These are phyloP conservation scores for Bruguiera hainesii DNA, from an alignment of 441 rosid species.

Conservation along the genomic window DNA sequence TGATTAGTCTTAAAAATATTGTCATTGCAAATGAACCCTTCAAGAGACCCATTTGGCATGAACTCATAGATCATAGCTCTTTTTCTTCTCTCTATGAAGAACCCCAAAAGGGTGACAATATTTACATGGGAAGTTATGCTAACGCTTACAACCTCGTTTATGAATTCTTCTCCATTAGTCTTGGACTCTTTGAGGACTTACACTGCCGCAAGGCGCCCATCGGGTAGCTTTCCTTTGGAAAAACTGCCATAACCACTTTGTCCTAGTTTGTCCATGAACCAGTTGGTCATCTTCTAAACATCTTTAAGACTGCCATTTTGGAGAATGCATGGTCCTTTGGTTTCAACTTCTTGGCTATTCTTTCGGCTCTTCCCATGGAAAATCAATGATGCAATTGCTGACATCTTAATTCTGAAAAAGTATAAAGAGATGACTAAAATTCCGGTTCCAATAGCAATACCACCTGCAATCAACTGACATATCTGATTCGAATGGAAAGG, in stretches of 20 bases:
- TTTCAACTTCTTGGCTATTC: neutral
- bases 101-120: constrained; percentile 5
- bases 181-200: neutral
- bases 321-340: neutral
- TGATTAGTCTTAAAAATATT: neutral
- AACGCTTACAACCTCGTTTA: constrained; percentile 3
- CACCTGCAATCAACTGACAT: too few relatives aligned
- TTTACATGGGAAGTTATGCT: constrained; percentile 7
- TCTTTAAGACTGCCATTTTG: neutral
- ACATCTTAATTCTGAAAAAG: too few relatives aligned
- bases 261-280: constrained; percentile 5
- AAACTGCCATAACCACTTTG: constrained; percentile 6
- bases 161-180: constrained; percentile 7
- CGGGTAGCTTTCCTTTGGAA: constrained; percentile 11
- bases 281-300: constrained; percentile 15
- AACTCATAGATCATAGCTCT: constrained; percentile 10
- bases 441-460: too few relatives aligned
- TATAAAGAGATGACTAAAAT: too few relatives aligned
- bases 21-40: neutral
- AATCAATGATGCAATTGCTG: too few relatives aligned
- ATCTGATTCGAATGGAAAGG: too few relatives aligned
- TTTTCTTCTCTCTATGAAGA: constrained; percentile 4
- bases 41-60: neutral
- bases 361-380: neutral
- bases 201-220: neutral